phyloP scores from a whole-genome alignment of 2,329 filamentous ascomycete species.

The Orbilia oligospora region DNA sequence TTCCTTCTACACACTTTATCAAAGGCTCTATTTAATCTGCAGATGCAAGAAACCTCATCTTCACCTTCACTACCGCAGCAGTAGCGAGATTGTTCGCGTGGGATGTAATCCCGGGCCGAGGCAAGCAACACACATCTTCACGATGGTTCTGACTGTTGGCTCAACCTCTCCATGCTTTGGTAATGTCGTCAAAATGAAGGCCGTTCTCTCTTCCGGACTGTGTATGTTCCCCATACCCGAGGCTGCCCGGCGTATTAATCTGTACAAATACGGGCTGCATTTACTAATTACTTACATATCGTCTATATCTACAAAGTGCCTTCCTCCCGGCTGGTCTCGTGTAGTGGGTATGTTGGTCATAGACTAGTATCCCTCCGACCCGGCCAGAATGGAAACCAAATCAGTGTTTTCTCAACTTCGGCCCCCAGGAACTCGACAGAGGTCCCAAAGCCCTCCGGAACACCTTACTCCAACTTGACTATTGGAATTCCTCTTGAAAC shows the following conservation, averaged over 20 bases:
- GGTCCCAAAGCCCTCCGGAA: conserved; percentile 38
- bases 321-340: conserved; percentile 44
- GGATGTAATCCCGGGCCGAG: conserved; percentile 48
- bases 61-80: conserved; percentile 14
- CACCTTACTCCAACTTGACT: conserved; percentile 79
- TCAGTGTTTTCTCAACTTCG: conserved; percentile 51
- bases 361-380: conserved; percentile 39
- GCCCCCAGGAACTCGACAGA: conserved; percentile 39
- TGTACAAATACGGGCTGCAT: not conserved
- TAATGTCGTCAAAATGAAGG: conserved; percentile 54
- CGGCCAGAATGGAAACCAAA: conserved; percentile 15
- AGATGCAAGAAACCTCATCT: conserved; percentile 40
- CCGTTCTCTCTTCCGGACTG: conserved; percentile 43
- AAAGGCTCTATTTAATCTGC: not conserved
- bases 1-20: not conserved
- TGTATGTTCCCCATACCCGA: conserved; percentile 37
- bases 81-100: conserved; percentile 30
- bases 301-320: conserved; percentile 27
- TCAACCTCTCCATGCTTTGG: conserved; percentile 49
- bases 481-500: conserved; percentile 85
- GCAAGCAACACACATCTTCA: conserved; percentile 45
- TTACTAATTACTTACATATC: conserved; percentile 12
- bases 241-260: not conserved
- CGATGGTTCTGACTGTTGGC: conserved; percentile 56
- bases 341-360: conserved; percentile 37